Evolutionary conservation across 177 flowering plant genomes (phyloP).

Genomic region (Tripterygium wilfordii): DNA sequence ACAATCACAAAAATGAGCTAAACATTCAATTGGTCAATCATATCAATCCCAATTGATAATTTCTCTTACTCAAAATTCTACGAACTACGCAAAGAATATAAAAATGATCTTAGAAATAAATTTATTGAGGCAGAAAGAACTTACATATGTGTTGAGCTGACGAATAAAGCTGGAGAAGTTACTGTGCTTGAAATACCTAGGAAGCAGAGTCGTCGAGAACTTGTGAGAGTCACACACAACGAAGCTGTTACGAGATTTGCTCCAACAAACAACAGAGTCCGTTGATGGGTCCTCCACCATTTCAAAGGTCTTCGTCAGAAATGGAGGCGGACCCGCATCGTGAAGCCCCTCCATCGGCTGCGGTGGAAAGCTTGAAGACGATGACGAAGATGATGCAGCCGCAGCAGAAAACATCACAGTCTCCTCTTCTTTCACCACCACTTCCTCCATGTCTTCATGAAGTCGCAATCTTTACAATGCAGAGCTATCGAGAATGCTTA

Average conservation of each 20-base stretch:
- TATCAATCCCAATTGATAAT: neutral
- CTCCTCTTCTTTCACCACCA: conserved; percentile 20
- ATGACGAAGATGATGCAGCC: conserved; percentile 17
- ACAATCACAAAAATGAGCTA: neutral
- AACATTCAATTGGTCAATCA: no score
- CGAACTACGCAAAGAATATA: no score
- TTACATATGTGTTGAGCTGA: conserved; percentile 74
- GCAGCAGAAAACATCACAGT: conserved; percentile 3
- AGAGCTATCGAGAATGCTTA: neutral
- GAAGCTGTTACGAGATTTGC: conserved; percentile 51
- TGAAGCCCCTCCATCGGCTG: conserved; percentile 43
- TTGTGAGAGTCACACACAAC: conserved; percentile 53
- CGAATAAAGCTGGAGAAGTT: conserved; percentile 74
- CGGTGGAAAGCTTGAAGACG: conserved; percentile 24
- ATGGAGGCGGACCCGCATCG: conserved; percentile 58
- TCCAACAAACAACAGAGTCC: conserved; percentile 59
- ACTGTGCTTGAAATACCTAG: conserved; percentile 58
- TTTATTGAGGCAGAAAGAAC: conserved; percentile 3
- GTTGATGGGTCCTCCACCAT: conserved; percentile 67
- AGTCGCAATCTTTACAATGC: neutral
- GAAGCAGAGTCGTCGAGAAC: conserved; percentile 44
- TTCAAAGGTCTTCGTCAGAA: conserved; percentile 55
- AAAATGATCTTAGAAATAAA: neutral
- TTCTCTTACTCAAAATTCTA: neutral
- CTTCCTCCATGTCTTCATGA: conserved; percentile 10